Evolutionary conservation across 2,329 filamentous ascomycete species (phyloP), one percentile per base, ranked within the genome.

Genomic region (Ambrosiella beaveri): DNA sequence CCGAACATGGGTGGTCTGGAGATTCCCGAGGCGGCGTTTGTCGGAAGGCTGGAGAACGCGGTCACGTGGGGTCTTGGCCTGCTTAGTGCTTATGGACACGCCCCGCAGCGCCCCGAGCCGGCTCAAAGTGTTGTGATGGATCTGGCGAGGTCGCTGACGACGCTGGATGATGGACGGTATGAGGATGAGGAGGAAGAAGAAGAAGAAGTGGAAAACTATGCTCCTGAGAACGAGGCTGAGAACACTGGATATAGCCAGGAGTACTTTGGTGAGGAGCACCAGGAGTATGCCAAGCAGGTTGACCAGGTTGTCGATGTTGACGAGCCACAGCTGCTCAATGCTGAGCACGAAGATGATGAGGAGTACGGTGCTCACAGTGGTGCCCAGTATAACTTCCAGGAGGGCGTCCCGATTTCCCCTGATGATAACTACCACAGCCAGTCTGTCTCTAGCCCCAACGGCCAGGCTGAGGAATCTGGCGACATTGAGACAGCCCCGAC

Each of bases 1-100:
- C 74, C 74, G 0, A 50, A 61, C 1, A 55, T 65, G 58, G n/a
- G 15, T 38, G 47, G 57, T 39, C 17, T 50, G 38, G 52, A 54
- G 37, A 56, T 57, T 35, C 54, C 55, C 7, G 58, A 60, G 44
- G 49, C 54, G 19, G 58, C 58, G 37, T 60, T 60, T 54, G 40
- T 60, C 36, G 55, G 55, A n/a, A 54, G 58, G 9, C 54, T 60
- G 35, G 54, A 60, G 41, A 45, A 36, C 51, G 54, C 54, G 17
- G 54, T 60, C n/a, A 57, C 54, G 39, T 60, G 58, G 54, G 58
- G 58, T 37, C 49, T 60, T 11, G 50, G 58, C 41, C 47, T 60
- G 27, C 58, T 60, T 37, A 54, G 50, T 53, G 49, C 54, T 17
- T 60, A 54, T 35, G 58, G 55, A n/a, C 54, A 54, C 27, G 50